Conservation (phyloP, 345 rosid species). For the Citrus trifoliata region DNA sequence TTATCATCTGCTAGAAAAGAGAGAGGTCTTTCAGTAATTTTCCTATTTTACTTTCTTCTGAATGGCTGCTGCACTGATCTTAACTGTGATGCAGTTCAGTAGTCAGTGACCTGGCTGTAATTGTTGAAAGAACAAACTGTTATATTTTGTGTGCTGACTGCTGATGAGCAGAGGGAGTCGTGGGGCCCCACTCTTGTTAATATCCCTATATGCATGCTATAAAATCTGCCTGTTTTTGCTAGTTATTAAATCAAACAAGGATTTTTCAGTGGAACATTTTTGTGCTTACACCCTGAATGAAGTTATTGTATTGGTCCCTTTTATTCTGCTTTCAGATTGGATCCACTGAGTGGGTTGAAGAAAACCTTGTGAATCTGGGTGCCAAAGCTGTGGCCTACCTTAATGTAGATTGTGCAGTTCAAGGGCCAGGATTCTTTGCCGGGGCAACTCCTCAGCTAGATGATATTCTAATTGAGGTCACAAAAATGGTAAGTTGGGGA, state of each 20-base stretch:
- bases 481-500: conserved; percentile 52
- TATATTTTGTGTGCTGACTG: background rate
- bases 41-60: background rate
- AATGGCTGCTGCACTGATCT: background rate
- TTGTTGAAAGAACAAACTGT: background rate
- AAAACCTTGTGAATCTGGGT: conserved; percentile 72
- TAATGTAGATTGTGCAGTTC: conserved; percentile 98
- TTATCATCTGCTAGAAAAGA: background rate
- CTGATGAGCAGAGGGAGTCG: background rate
- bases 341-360: conserved; percentile 98
- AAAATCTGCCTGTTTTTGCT: background rate
- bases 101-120: background rate
- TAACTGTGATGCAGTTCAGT: background rate
- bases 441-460: conserved; percentile 91
- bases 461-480: conserved; percentile 61
- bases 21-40: background rate
- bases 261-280: background rate
- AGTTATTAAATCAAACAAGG: background rate
- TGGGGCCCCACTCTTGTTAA: background rate
- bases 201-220: background rate
- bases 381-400: conserved; percentile 87
- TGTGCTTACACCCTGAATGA: background rate
- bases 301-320: background rate
- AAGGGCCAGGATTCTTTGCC: conserved; percentile 87
- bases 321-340: conserved; percentile 47